Conservation (phyloP, 2,329 filamentous ascomycete genomes). For the Bipolaris oryzae region DNA sequence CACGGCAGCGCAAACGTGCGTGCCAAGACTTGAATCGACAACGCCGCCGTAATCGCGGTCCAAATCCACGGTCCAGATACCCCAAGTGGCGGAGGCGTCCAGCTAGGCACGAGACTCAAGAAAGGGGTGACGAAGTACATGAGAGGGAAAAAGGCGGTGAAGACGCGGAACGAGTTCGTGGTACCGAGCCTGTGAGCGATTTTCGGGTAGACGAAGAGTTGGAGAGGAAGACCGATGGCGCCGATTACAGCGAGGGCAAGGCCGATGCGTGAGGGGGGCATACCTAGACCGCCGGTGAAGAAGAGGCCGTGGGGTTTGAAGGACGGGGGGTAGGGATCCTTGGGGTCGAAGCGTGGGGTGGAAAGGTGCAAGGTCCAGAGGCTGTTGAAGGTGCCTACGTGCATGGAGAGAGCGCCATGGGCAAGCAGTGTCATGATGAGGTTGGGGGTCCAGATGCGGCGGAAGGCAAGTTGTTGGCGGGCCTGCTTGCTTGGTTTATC, state of each 20-base stretch:
- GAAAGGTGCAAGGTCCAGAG: constrained; percentile 59
- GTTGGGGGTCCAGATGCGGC: constrained; percentile 55
- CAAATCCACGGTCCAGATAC: constrained; percentile 52
- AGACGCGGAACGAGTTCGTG: constrained; percentile 49
- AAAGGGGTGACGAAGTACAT: constrained; percentile 54
- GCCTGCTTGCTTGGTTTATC: constrained; percentile 20
- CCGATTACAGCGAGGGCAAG: constrained; percentile 57
- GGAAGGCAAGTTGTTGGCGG: constrained; percentile 51
- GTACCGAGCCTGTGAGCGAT: constrained; percentile 52
- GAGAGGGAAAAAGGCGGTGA: constrained; percentile 53
- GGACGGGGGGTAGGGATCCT: constrained; percentile 39
- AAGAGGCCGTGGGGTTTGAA: constrained; percentile 49
- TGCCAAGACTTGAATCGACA: constrained; percentile 54
- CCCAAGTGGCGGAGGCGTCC: constrained; percentile 45
- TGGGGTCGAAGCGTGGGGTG: constrained; percentile 51
- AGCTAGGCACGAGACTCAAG: constrained; percentile 51
- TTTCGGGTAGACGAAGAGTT: constrained; percentile 54
- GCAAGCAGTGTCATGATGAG: constrained; percentile 53
- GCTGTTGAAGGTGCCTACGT: constrained; percentile 57
- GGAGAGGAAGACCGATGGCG: constrained; percentile 54
- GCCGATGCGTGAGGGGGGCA: constrained; percentile 56
- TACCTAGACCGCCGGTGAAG: constrained; percentile 57
- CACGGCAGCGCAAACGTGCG: constrained; percentile 62
- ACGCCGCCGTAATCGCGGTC: constrained; percentile 50
- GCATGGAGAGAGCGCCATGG: constrained; percentile 54